These are phyloP conservation scores for Luffa aegyptiaca DNA, from an alignment of 306 rosid genomes.

Conservation along the genomic window DNA sequence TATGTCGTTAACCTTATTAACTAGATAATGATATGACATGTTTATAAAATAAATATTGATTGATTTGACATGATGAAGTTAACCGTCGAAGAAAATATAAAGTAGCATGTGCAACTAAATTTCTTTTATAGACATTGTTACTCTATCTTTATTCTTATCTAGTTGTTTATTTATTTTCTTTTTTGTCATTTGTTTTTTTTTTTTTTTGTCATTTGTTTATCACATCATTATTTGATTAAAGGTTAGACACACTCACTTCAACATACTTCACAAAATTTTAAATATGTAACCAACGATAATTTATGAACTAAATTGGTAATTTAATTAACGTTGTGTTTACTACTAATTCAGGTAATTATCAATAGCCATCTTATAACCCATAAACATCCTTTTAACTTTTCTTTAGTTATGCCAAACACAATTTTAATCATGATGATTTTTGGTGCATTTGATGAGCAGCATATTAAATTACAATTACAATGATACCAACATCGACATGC, in stretches of 20 bases:
- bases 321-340: too few species aligned
- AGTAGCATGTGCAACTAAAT: not conserved
- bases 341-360: not conserved
- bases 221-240: too few species aligned
- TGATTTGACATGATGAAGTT: not conserved
- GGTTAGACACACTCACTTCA: not conserved
- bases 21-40: too few species aligned
- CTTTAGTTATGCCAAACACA: not conserved
- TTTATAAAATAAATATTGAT: not conserved
- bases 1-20: too few species aligned
- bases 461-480: constrained; percentile 43
- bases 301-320: not conserved
- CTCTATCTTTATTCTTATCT: too few species aligned
- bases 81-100: not conserved
- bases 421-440: not conserved
- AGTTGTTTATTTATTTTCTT: too few species aligned
- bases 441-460: constrained; percentile 26
- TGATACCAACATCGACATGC: constrained; percentile 55
- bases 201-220: too few species aligned
- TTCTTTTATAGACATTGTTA: not conserved
- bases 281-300: too few species aligned
- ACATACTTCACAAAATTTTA: too few species aligned
- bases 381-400: not conserved
- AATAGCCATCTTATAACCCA: not conserved
- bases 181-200: too few species aligned